Percentiles rank a stretch among this genome's conserved stretches.
phyloP scores from a whole-genome alignment of 2,329 filamentous ascomycete species.

The Verruconis gallopava region DNA sequence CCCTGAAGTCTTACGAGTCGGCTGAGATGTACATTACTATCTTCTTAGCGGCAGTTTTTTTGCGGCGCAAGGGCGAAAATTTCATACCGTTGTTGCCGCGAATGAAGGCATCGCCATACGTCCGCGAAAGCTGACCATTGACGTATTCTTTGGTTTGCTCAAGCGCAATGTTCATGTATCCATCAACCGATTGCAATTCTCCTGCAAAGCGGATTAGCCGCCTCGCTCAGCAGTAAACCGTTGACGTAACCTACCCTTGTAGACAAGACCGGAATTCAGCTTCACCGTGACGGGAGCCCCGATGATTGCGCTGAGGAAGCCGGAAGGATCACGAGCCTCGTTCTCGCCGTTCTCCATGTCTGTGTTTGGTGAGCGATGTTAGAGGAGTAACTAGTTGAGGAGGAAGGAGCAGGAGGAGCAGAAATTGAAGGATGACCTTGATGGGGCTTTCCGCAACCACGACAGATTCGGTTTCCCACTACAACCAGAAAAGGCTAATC shows the following conservation, averaged over 20 bases:
- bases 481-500: too few relatives aligned
- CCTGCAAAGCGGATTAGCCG: too few relatives aligned
- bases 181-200: slow-evolving; percentile 91
- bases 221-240: too few relatives aligned
- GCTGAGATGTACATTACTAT: slow-evolving; percentile 17
- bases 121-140: slow-evolving; percentile 67
- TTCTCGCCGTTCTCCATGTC: slow-evolving; percentile 63
- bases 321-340: slow-evolving; percentile 83
- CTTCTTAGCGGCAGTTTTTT: slow-evolving; percentile 1
- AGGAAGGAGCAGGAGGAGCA: too few relatives aligned
- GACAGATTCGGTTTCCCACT: too few relatives aligned
- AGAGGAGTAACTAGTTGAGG: too few relatives aligned
- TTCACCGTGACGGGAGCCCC: slow-evolving; percentile 91
- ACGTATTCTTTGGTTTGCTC: slow-evolving; percentile 92
- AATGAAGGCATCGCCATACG: slow-evolving; percentile 89
- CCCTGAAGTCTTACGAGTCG: slow-evolving; percentile 15
- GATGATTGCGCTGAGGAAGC: slow-evolving; percentile 89
- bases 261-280: slow-evolving; percentile 95
- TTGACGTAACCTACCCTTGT: slow-evolving; percentile 75
- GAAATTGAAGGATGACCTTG: too few relatives aligned
- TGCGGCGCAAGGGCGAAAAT: background rate
- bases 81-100: slow-evolving; percentile 79
- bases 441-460: too few relatives aligned
- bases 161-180: slow-evolving; percentile 98
- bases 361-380: too few relatives aligned